These are phyloP conservation scores for Gymnopilus junonius DNA, from an alignment of 768 basidiomycete genomes.

Conservation along the genomic window DNA sequence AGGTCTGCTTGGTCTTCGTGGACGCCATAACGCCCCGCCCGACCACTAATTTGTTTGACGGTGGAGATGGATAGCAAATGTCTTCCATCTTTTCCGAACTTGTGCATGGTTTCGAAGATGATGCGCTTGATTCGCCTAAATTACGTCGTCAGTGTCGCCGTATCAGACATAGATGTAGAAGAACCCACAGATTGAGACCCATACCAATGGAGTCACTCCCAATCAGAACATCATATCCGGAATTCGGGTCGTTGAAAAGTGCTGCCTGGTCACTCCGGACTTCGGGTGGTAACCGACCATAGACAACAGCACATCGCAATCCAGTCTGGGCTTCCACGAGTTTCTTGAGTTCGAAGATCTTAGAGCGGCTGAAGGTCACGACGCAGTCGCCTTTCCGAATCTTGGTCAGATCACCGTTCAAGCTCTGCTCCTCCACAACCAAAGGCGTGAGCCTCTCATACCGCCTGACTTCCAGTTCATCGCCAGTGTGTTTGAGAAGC, in stretches of 20 bases:
- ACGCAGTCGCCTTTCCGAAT: constrained; percentile 88
- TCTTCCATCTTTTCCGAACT: constrained; percentile 58
- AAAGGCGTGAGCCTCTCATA: constrained; percentile 91
- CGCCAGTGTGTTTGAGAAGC: constrained; percentile 77
- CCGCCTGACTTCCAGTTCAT: constrained; percentile 77
- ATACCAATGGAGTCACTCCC: constrained; percentile 97
- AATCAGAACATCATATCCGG: constrained; percentile 87
- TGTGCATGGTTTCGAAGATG: constrained; percentile 72
- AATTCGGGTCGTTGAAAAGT: constrained; percentile 84
- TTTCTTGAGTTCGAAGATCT: constrained; percentile 80
- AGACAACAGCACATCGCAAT: constrained; percentile 87
- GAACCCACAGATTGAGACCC: constrained; percentile 91
- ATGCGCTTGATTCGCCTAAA: constrained; percentile 90
- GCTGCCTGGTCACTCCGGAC: constrained; percentile 90
- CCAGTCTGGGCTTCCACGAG: constrained; percentile 72
- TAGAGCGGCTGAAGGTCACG: constrained; percentile 79
- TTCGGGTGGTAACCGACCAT: constrained; percentile 92
- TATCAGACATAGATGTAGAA: not conserved
- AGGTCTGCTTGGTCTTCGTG: constrained; percentile 42
- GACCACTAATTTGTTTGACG: constrained; percentile 93
- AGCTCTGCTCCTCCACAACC: constrained; percentile 62
- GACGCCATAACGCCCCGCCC: constrained; percentile 88
- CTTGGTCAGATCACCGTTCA: constrained; percentile 61
- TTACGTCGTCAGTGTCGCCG: not conserved
- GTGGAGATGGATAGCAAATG: constrained; percentile 67